A percentile compares a stretch with the other conserved stretches of the same genome.
phyloP scores from a whole-genome alignment of 306 rosid genomes.

The Acacia melanoxylon region DNA sequence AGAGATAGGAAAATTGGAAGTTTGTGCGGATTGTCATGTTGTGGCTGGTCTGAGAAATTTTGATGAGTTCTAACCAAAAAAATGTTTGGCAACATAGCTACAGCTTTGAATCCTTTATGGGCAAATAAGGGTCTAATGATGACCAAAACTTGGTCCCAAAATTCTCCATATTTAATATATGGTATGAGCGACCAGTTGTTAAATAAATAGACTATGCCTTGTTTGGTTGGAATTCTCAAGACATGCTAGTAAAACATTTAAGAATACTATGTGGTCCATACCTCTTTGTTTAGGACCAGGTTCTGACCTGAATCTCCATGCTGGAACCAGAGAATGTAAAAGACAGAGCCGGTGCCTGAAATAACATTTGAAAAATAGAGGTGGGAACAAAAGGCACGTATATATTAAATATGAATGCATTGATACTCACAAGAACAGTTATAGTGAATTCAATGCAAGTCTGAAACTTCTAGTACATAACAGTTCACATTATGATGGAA shows the following conservation, averaged over 20 bases:
- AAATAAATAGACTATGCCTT: constrained; percentile 12
- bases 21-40: constrained; percentile 25
- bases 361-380: constrained; percentile 33
- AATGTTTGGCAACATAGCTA: constrained; percentile 20
- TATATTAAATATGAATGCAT: neutral
- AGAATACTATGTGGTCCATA: constrained; percentile 53
- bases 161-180: constrained; percentile 27
- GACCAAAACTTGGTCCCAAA: constrained; percentile 39
- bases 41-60: constrained; percentile 28
- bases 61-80: constrained; percentile 14
- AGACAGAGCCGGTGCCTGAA: constrained; percentile 25
- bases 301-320: constrained; percentile 52
- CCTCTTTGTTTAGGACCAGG: constrained; percentile 28
- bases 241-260: constrained; percentile 31
- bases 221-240: constrained; percentile 42
- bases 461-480: neutral
- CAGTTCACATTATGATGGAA: neutral
- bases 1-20: constrained; percentile 22
- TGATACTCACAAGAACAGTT: neutral
- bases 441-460: neutral
- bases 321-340: constrained; percentile 41
- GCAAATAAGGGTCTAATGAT: constrained; percentile 43
- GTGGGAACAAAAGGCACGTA: neutral
- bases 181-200: constrained; percentile 5
- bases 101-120: constrained; percentile 18